Base-by-base conservation (phyloP, 1,284 basidiomycete genomes). In the Quambalaria eucalypti region DNA sequence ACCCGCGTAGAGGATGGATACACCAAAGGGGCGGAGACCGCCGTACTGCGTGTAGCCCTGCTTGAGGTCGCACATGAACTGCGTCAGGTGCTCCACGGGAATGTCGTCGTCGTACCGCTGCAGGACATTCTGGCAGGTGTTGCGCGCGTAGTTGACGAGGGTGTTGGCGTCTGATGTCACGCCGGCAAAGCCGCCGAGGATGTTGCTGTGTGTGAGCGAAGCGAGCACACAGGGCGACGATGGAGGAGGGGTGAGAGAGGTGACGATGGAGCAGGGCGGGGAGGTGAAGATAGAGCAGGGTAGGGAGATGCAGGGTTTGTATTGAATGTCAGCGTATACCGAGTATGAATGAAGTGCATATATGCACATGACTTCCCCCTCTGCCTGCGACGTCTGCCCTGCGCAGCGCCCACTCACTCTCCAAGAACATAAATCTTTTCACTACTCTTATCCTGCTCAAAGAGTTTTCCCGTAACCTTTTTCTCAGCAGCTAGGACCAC, bases 401-500 rank as follows among this genome's bases (percentile, higher is more conserved):
- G 19, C 26, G 4, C 28, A 36, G 12, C 14, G 6, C 8, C 39
- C n/a, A 68, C 80, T 59, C 62, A 82, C 81, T 80, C 81, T 73
- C 95, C 96, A 63, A 97, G 81, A 51, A 91, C 77, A 78, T 91
- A 97, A 78, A 98, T 89, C 84, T 98, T 97, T 83, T 98, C 93
- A 49, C 89, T 90, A 66, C 90, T 93, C 19, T 69, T 71, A 39
- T 88, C 89, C 76, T 91, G 90, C 52, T 98, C 93, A 57, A 98
- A 83, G 46, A 98, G 84, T 78, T 98, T 98, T 49, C 91, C 91
- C 0, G 95, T 97, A 39, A 98, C 91, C 79, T 95, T 95, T 85
- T 98, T 98, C 82, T 98, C 93, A 6, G 93, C 93, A 0, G 91
- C 93, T n/a, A 98, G 82, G 2, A 97, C 91, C 36, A 98, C 88